Base-by-base conservation (phyloP, 2,329 filamentous ascomycete genomes). In the Cercospora sp. region DNA sequence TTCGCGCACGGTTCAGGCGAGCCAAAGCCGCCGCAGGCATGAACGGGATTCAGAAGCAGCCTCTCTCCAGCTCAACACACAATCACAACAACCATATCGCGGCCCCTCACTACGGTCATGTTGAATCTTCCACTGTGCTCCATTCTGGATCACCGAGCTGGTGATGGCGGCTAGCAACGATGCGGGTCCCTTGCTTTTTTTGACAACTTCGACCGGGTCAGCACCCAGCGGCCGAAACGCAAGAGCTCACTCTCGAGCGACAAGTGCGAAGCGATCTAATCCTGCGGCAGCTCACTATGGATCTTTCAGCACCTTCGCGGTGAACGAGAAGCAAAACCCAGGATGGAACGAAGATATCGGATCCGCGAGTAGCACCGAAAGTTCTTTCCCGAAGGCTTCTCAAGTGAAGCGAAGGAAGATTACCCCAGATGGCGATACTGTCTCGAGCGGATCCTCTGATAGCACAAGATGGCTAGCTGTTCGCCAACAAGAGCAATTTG, bases 201-300 rank as follows among this genome's bases (percentile, higher is more conserved):
- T 68, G 18, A 68, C 63, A 16, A 61, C 57, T 20, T 65, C 66
- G 31, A 65, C 31, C 20, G 58, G 45, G 2, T 20, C 57, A 12
- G 66, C 64, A n/a, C 66, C 66, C 26, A 66, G 39, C 23, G 66
- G 63, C 13, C 66, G 63, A 9, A 68, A 68, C 58, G 66, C 59
- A 45, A 63, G 66, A 65, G 64, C 51, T 13, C 63, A 63, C 10
- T 60, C 66, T 13, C 58, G 66, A 51, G 59, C 66, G 7, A 33
- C 39, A 23, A 66, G 48, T 60, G 66, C 63, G 9, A 62, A 53
- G 18, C 36, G 20, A 12, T 57, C 42, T 9, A 68, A 68, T 60
- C 61, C 61, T 30, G 45, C 59, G 13, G 36, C 48, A 13, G 28
- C 66, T 39, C 63, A 65, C 18, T 58, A 66, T 57, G 66, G 63